Conservation (phyloP, 2,329 filamentous ascomycete genomes). For the Cladosporium sp. region DNA sequence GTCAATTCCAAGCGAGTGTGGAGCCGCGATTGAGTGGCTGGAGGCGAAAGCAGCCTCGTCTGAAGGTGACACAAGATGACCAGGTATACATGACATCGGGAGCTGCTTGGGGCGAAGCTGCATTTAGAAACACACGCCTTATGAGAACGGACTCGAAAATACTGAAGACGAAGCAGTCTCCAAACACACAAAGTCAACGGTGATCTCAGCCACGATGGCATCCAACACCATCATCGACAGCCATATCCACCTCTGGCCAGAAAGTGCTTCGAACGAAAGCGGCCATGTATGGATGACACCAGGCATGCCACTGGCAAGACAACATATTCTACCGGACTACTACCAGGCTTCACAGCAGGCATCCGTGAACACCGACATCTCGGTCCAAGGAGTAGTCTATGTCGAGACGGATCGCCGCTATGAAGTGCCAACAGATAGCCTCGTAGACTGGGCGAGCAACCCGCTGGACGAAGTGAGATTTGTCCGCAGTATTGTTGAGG, state of each 20-base stretch:
- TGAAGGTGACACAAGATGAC: not conserved
- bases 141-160: no score
- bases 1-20: no score
- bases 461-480: constrained; percentile 70
- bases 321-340: constrained; percentile 49
- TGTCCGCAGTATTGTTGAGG: constrained; percentile 61
- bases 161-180: no score
- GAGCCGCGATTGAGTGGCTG: no score
- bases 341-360: constrained; percentile 20
- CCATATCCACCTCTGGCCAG: constrained; percentile 84
- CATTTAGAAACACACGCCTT: no score
- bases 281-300: constrained; percentile 66
- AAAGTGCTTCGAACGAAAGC: constrained; percentile 53
- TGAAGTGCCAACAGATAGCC: constrained; percentile 16
- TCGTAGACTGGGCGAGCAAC: constrained; percentile 56
- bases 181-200: no score
- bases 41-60: not conserved
- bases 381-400: constrained; percentile 65
- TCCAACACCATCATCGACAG: constrained; percentile 65
- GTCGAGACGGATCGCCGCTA: constrained; percentile 71
- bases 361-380: constrained; percentile 35
- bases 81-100: no score
- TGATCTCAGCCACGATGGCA: constrained; percentile 22
- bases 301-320: constrained; percentile 55
- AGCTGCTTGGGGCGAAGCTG: no score